Evolutionary conservation across 441 rosid species (phyloP).

Genomic region (Gossypium lobatum): DNA sequence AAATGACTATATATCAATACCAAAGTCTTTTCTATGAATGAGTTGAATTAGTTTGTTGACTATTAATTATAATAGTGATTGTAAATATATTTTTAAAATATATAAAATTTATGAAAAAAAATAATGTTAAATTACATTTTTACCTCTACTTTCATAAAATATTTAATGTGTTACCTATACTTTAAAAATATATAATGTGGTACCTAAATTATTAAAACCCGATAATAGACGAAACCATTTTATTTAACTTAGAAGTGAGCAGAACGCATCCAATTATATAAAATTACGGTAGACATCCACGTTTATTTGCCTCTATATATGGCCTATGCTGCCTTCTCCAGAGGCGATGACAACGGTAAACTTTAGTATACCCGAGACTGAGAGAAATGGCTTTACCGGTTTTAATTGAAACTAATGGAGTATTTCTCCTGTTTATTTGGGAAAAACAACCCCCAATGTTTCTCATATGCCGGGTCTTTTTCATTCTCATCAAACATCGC

Average conservation of each 20-base stretch:
- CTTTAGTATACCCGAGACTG: not conserved
- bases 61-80: too few relatives aligned
- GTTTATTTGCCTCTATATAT: not conserved
- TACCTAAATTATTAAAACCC: too few relatives aligned
- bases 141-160: too few relatives aligned
- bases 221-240: not conserved
- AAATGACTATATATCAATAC: too few relatives aligned
- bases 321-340: not conserved
- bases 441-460: conserved; percentile 8
- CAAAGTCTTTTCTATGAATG: too few relatives aligned
- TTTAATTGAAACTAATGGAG: not conserved
- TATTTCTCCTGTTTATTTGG: conserved; percentile 1
- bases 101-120: too few relatives aligned
- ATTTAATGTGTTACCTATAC: too few relatives aligned
- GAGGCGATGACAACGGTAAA: not conserved
- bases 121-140: too few relatives aligned
- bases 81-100: too few relatives aligned
- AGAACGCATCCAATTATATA: not conserved
- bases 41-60: too few relatives aligned
- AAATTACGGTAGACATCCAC: not conserved
- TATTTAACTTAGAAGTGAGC: not conserved
- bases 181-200: too few relatives aligned
- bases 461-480: conserved; percentile 27
- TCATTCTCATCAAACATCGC: conserved; percentile 48
- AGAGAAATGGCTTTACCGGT: not conserved